Conservation (phyloP, 108 stramenopile genomes). For the Cyclotella sp. region DNA sequence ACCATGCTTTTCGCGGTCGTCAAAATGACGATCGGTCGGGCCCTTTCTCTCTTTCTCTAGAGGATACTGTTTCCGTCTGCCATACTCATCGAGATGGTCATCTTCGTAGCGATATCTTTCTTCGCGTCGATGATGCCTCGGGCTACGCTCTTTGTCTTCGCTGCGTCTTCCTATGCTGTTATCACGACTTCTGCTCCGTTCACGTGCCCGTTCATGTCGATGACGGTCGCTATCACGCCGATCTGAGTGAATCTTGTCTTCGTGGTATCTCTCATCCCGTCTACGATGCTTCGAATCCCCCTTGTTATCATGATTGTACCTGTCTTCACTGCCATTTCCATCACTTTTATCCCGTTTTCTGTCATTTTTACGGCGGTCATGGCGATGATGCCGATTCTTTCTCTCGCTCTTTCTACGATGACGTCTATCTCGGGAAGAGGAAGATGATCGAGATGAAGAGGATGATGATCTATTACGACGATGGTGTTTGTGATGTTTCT, state of each 20-base stretch:
- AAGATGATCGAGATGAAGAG: conserved; percentile 12
- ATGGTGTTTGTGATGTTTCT: conserved; percentile 22
- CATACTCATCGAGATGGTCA: conserved; percentile 2
- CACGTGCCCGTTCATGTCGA: not conserved
- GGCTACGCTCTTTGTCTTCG: not conserved
- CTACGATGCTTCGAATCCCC: conserved; percentile 5
- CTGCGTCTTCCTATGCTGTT: not conserved
- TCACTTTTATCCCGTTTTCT: not conserved
- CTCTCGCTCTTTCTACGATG: conserved; percentile 8
- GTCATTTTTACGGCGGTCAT: not conserved
- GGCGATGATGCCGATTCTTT: not conserved
- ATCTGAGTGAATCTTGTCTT: not conserved
- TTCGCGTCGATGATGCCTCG: conserved; percentile 23
- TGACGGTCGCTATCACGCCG: conserved; percentile 16
- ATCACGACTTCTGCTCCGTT: conserved; percentile 21
- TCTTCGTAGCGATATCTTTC: conserved; percentile 15
- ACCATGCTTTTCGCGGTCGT: not conserved
- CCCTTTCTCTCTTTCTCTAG: not conserved
- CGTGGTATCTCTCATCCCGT: conserved; percentile 8
- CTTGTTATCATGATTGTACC: conserved; percentile 8
- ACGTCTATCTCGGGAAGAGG: conserved; percentile 11
- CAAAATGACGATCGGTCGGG: not conserved
- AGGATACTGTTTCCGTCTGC: conserved; percentile 3
- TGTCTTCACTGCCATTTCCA: conserved; percentile 5
- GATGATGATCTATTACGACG: conserved; percentile 10